These are phyloP conservation scores for Diplocarpon rosae DNA, from an alignment of 2,329 filamentous ascomycete genomes.

Conservation along the genomic window DNA sequence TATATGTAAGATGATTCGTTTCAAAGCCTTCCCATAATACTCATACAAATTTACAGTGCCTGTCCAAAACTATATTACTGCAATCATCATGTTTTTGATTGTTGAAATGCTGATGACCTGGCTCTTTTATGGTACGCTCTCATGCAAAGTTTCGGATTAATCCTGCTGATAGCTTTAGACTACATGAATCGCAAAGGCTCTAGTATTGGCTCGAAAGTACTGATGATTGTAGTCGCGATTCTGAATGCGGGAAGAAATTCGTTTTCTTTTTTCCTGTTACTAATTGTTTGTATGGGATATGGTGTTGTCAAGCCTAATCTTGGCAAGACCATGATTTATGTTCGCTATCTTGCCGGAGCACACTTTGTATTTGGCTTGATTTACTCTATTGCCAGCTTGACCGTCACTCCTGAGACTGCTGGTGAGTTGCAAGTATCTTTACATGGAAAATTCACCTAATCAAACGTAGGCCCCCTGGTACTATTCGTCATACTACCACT, in stretches of 20 bases:
- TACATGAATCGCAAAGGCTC: slow-evolving; percentile 85
- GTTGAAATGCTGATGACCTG: slow-evolving; percentile 97
- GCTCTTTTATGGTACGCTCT: slow-evolving; percentile 73
- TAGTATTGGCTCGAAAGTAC: slow-evolving; percentile 69
- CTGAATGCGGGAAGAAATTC: slow-evolving; percentile 92
- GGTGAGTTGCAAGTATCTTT: slow-evolving; percentile 33
- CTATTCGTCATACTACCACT: slow-evolving; percentile 88
- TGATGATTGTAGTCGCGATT: slow-evolving; percentile 85
- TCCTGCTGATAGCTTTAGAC: slow-evolving; percentile 44
- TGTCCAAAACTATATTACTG: slow-evolving; percentile 98
- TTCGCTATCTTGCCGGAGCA: slow-evolving; percentile 78
- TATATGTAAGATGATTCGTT: slow-evolving; percentile 49
- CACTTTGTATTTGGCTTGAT: slow-evolving; percentile 94
- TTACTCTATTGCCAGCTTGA: slow-evolving; percentile 80
- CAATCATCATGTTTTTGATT: slow-evolving; percentile 87
- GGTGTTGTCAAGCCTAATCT: slow-evolving; percentile 92
- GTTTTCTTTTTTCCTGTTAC: slow-evolving; percentile 93
- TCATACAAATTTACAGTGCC: slow-evolving; percentile 50
- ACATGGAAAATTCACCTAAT: slow-evolving; percentile 7
- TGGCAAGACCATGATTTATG: slow-evolving; percentile 87
- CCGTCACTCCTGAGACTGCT: slow-evolving; percentile 79
- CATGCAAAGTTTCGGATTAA: neutral
- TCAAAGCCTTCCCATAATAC: slow-evolving; percentile 1
- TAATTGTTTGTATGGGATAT: slow-evolving; percentile 99
- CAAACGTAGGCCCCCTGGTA: slow-evolving; percentile 60